Conservation (phyloP, 768 basidiomycete genomes). For the Trametes cingulata region DNA sequence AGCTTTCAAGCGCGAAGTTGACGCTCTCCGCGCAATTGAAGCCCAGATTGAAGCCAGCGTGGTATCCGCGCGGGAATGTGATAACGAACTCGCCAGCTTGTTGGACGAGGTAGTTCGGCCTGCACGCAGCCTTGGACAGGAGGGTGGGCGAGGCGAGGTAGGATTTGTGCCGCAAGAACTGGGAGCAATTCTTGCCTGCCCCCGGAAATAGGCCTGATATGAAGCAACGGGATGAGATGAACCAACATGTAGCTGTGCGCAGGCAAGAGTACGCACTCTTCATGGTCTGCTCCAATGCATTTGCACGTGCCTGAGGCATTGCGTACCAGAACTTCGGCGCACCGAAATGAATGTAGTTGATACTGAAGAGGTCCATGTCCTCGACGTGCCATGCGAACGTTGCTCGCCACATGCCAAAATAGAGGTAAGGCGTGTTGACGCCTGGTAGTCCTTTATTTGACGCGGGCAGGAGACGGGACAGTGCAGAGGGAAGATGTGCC, state of each 20-base stretch:
- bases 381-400: slow-evolving; percentile 99
- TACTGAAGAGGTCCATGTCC: slow-evolving; percentile 98
- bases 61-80: slow-evolving; percentile 93
- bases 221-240: background rate
- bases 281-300: slow-evolving; percentile 87
- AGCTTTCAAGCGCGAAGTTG: slow-evolving; percentile 94
- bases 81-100: slow-evolving; percentile 95
- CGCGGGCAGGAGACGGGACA: slow-evolving; percentile 75
- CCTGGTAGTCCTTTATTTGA: slow-evolving; percentile 79
- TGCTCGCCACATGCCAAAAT: slow-evolving; percentile 99
- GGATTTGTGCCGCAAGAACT: slow-evolving; percentile 96
- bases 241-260: background rate
- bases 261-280: slow-evolving; percentile 51
- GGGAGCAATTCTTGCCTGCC: slow-evolving; percentile 81
- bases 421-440: slow-evolving; percentile 96
- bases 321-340: slow-evolving; percentile 98
- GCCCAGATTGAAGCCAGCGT: slow-evolving; percentile 95
- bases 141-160: slow-evolving; percentile 88
- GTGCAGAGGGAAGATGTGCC: slow-evolving; percentile 82
- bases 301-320: slow-evolving; percentile 82
- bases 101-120: slow-evolving; percentile 87
- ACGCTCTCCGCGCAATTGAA: slow-evolving; percentile 97
- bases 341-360: slow-evolving; percentile 99
- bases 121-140: slow-evolving; percentile 76
- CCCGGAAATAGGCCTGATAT: slow-evolving; percentile 81